These are phyloP conservation scores for Ganoderma meredithae DNA, from an alignment of 1,284 basidiomycete species.

Conservation along the genomic window DNA sequence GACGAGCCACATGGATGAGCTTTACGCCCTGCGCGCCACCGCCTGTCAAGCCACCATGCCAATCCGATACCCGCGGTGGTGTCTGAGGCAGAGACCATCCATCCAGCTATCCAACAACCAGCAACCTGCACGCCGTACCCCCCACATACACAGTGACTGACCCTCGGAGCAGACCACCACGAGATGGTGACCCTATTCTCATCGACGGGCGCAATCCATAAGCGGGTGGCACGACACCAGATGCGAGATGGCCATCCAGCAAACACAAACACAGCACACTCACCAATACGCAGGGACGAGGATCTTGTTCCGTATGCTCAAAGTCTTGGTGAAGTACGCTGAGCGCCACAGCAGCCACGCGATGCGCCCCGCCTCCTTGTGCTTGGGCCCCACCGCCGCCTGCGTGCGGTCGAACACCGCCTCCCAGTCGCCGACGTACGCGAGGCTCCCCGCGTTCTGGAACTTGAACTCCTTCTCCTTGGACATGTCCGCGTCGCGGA, in stretches of 20 bases:
- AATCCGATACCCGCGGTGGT: background rate
- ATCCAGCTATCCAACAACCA: background rate
- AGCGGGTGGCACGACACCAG: background rate
- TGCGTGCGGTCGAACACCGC: conserved; percentile 76
- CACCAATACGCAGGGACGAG: conserved; percentile 78
- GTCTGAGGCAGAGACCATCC: conserved; percentile 1
- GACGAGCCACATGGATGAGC: conserved; percentile 4
- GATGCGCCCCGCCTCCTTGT: conserved; percentile 70
- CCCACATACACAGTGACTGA: background rate
- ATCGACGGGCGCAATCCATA: background rate
- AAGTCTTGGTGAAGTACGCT: conserved; percentile 82
- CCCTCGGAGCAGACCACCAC: background rate
- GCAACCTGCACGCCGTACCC: no score
- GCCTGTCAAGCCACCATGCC: background rate
- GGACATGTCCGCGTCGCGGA: conserved; percentile 36
- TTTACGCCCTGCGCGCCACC: background rate
- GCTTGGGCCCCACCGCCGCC: conserved; percentile 60
- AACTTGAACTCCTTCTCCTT: conserved; percentile 65
- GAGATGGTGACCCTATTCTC: background rate
- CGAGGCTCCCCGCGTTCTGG: conserved; percentile 78
- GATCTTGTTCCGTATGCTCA: conserved; percentile 82
- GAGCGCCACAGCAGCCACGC: conserved; percentile 86
- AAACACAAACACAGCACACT: conserved; percentile 35
- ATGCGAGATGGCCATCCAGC: background rate
- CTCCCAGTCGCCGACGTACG: conserved; percentile 85